phyloP scores from a whole-genome alignment of 768 basidiomycete species.

The Hericium coralloides region DNA sequence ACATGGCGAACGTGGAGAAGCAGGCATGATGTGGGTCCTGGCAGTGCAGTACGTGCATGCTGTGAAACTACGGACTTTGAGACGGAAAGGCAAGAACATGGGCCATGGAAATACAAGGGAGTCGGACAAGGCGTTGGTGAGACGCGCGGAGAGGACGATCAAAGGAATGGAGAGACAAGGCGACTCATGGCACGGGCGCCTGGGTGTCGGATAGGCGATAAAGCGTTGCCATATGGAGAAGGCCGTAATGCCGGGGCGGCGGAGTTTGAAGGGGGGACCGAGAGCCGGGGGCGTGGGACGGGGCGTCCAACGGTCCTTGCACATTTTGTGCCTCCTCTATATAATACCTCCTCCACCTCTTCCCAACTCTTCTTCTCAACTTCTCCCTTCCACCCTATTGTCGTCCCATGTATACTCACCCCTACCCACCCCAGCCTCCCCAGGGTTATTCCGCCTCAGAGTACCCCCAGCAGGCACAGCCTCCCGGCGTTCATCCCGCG shows the following conservation, averaged over 20 bases:
- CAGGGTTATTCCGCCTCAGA: background rate
- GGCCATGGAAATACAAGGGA: background rate
- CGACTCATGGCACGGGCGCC: background rate
- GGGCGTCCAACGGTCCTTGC: background rate
- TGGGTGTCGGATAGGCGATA: background rate
- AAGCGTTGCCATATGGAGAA: background rate
- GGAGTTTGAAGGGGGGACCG: background rate
- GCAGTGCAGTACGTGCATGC: too few relatives aligned
- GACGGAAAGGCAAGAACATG: too few relatives aligned
- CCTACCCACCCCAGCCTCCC: background rate
- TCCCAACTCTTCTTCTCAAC: background rate
- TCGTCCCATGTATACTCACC: slow-evolving; percentile 5
- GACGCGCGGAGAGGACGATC: background rate
- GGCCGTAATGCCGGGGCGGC: background rate
- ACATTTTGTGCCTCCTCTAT: background rate
- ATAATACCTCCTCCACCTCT: background rate
- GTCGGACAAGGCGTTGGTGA: background rate
- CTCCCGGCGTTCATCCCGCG: background rate
- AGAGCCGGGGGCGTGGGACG: background rate
- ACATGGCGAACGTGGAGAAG: too few relatives aligned
- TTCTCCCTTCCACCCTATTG: background rate
- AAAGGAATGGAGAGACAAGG: background rate
- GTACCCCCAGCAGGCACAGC: background rate
- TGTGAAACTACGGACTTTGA: too few relatives aligned
- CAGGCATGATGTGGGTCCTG: too few relatives aligned